Conservation (phyloP, 202 grass and related monocot species). For the Eragrostis tef region DNA sequence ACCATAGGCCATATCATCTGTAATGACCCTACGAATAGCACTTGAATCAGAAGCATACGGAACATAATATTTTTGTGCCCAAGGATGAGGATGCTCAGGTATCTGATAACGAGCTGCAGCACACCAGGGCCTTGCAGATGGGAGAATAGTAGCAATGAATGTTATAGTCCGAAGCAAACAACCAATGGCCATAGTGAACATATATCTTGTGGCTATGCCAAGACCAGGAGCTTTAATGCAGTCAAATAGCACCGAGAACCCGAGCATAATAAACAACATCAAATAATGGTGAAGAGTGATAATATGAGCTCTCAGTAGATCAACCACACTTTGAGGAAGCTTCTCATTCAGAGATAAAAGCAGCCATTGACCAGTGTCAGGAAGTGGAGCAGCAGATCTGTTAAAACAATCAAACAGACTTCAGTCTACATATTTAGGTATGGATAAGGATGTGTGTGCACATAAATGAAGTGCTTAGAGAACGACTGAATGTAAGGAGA, state of each 20-base stretch:
- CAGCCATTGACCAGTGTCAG: conserved; percentile 95
- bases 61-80: conserved; percentile 88
- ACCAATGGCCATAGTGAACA: conserved; percentile 93
- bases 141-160: conserved; percentile 89
- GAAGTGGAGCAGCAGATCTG: conserved; percentile 78
- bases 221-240: conserved; percentile 92
- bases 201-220: conserved; percentile 84
- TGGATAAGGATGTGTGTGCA: not conserved
- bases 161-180: conserved; percentile 75
- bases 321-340: conserved; percentile 70
- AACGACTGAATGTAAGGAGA: conserved; percentile 20
- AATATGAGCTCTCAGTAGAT: conserved; percentile 84
- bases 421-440: conserved; percentile 27
- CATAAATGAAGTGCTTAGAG: not conserved
- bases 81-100: conserved; percentile 84
- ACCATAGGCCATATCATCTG: conserved; percentile 75
- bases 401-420: conserved; percentile 34
- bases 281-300: conserved; percentile 97
- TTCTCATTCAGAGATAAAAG: conserved; percentile 86
- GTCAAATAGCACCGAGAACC: conserved; percentile 81
- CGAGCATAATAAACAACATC: conserved; percentile 95
- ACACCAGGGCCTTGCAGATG: conserved; percentile 88
- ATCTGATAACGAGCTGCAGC: conserved; percentile 72
- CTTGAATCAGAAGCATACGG: conserved; percentile 84
- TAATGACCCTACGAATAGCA: conserved; percentile 72